A percentile compares a stretch with the other conserved stretches of the same genome.
Conservation (phyloP, 495 filamentous ascomycete genomes). For the Trypethelium eluteriae region DNA sequence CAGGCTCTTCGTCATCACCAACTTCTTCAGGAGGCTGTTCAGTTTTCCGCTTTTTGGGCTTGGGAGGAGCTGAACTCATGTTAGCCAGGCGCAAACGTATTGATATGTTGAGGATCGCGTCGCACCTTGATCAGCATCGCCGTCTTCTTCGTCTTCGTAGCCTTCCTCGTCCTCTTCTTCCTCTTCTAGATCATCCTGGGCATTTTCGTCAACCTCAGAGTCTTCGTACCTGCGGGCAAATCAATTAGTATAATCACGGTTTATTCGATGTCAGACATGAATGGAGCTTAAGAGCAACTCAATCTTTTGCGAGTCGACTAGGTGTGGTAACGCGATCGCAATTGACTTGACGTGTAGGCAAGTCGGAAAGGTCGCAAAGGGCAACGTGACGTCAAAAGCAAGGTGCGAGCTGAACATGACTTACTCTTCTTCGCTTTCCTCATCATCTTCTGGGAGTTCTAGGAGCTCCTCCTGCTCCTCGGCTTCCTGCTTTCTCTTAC, state of each 20-base stretch:
- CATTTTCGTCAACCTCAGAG: slow-evolving; percentile 29
- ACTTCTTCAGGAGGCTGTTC: slow-evolving; percentile 15
- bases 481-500: slow-evolving; percentile 59
- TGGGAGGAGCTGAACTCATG: slow-evolving; percentile 5
- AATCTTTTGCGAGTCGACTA: neutral
- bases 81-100: neutral
- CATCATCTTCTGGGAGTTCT: slow-evolving; percentile 55
- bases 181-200: slow-evolving; percentile 22
- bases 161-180: slow-evolving; percentile 22
- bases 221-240: slow-evolving; percentile 16
- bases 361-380: slow-evolving; percentile 6
- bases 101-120: neutral
- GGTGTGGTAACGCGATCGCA: neutral
- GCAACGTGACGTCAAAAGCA: slow-evolving; percentile 29
- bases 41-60: slow-evolving; percentile 21
- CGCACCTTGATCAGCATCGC: slow-evolving; percentile 18
- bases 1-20: slow-evolving; percentile 19
- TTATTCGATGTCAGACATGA: neutral
- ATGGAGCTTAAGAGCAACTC: neutral
- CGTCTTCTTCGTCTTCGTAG: slow-evolving; percentile 26
- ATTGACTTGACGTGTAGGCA: neutral
- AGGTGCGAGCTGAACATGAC: slow-evolving; percentile 24
- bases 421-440: slow-evolving; percentile 53
- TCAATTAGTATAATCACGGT: neutral
- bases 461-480: slow-evolving; percentile 54